These are phyloP conservation scores for Flueggea neowawraea DNA, from an alignment of 441 rosid species.

Conservation along the genomic window DNA sequence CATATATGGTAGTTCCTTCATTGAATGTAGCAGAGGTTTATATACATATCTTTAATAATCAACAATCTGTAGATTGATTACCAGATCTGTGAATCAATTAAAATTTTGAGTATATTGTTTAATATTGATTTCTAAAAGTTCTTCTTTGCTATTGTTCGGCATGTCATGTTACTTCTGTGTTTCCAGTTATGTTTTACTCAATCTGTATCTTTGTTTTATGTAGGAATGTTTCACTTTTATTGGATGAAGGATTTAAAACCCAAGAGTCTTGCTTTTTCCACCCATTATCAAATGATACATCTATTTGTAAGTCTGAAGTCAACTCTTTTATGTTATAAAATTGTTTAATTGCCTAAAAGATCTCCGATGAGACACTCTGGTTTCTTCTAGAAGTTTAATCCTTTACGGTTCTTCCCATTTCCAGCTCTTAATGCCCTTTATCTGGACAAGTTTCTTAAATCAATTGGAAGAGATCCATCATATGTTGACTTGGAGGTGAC, in stretches of 20 bases:
- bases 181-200: neutral
- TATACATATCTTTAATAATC: too few relatives aligned
- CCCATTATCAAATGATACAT: conserved; percentile 76
- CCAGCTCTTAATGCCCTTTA: conserved; percentile 55
- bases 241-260: conserved; percentile 68
- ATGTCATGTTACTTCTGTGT: too few relatives aligned
- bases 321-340: neutral
- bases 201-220: conserved; percentile 10
- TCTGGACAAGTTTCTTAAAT: conserved; percentile 75
- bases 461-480: conserved; percentile 58
- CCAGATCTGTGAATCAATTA: too few relatives aligned
- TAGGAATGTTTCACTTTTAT: conserved; percentile 71
- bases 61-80: too few relatives aligned
- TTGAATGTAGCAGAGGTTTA: too few relatives aligned
- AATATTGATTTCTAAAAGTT: too few relatives aligned
- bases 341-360: too few relatives aligned
- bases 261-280: conserved; percentile 77
- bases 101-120: too few relatives aligned
- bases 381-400: neutral
- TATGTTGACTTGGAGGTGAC: conserved; percentile 79
- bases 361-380: too few relatives aligned
- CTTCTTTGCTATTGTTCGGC: too few relatives aligned
- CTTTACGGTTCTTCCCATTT: conserved; percentile 6
- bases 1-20: too few relatives aligned
- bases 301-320: conserved; percentile 53